phyloP scores from a whole-genome alignment of 352 stramenopile species.

The Pilasporangium apinafurcum region DNA sequence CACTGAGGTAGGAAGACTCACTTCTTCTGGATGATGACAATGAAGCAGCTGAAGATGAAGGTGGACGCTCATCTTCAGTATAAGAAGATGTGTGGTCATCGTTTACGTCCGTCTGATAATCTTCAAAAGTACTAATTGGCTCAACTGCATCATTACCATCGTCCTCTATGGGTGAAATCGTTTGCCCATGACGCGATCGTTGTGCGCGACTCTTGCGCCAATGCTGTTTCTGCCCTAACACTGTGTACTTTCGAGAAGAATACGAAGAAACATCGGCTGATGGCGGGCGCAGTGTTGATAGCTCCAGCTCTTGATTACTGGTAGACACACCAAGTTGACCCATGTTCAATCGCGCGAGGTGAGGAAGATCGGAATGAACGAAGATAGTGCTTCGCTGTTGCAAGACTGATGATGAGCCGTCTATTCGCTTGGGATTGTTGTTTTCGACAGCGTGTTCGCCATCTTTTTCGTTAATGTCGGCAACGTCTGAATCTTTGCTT shows the following conservation, averaged over 20 bases:
- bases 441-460: too few relatives aligned
- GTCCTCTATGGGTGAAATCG: conserved; percentile 33
- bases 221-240: conserved; percentile 59
- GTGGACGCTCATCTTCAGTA: not conserved
- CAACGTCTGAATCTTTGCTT: conserved; percentile 6
- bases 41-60: not conserved
- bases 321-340: not conserved
- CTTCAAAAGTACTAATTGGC: not conserved
- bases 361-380: conserved; percentile 4
- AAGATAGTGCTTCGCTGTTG: too few relatives aligned
- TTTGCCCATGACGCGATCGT: conserved; percentile 21
- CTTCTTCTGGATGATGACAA: conserved; percentile 10
- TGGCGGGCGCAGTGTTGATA: conserved; percentile 11
- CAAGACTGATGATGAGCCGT: too few relatives aligned
- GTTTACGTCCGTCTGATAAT: too few relatives aligned
- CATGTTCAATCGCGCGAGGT: not conserved
- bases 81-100: too few relatives aligned
- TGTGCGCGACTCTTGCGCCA: conserved; percentile 42
- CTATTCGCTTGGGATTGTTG: too few relatives aligned
- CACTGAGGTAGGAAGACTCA: conserved; percentile 8
- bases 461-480: conserved; percentile 3
- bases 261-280: not conserved
- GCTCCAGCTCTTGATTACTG: conserved; percentile 2
- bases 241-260: conserved; percentile 26
- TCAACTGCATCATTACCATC: conserved; percentile 5